These are phyloP conservation scores for Pichia paraexigua DNA, from an alignment of 805 yeast genomes.

Conservation along the genomic window DNA sequence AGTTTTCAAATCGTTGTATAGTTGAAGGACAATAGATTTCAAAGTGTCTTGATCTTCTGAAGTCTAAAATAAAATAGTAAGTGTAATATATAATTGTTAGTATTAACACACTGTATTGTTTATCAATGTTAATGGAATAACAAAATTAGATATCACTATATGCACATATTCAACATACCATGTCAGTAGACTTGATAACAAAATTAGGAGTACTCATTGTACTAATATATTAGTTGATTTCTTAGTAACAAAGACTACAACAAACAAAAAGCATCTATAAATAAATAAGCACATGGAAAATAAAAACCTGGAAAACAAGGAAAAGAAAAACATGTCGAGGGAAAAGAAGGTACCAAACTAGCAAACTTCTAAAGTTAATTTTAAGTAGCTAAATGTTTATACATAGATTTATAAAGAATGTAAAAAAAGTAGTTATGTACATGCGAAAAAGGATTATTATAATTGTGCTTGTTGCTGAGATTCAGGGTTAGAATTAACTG, in stretches of 20 bases:
- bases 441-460: background rate
- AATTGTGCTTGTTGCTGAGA: background rate
- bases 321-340: background rate
- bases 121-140: background rate
- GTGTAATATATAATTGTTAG: background rate
- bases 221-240: background rate
- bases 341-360: background rate
- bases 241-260: too few species aligned
- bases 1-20: conserved; percentile 32
- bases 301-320: background rate
- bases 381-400: background rate
- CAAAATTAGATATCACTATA: too few species aligned
- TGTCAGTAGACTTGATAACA: conserved; percentile 2
- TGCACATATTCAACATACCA: background rate
- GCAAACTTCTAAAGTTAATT: too few species aligned
- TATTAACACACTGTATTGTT: background rate
- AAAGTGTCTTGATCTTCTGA: background rate
- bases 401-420: background rate
- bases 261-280: background rate
- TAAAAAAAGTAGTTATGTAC: background rate
- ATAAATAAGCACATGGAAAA: background rate
- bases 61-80: background rate
- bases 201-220: background rate
- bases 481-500: background rate
- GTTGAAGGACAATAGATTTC: conserved; percentile 33